Base-by-base conservation (phyloP, 805 yeast species). In the Grigorovia yakushimaensis region DNA sequence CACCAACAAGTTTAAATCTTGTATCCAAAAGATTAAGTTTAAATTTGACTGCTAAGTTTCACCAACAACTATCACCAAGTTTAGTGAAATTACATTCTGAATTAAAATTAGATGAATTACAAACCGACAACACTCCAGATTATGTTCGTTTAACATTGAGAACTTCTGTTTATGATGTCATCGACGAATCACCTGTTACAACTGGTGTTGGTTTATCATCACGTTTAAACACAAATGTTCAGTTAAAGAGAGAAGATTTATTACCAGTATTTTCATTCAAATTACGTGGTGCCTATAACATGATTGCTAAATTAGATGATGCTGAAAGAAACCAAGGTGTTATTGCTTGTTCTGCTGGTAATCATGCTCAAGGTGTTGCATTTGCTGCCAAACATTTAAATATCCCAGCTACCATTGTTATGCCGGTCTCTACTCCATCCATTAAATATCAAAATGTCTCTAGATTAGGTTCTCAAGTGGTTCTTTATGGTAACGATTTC, bases 281-380 rank as follows among this genome's bases (percentile, higher is more conserved):
- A 68, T 73, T 93, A 50, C 82, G 99, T 64, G 99, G 99, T 49
- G 99, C 98, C 17, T 88, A 89, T 68, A 93, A 93, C 65, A 88
- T 88, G 95, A 84, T 93, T 57, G 94, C 98, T 35, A 86, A 91
- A 58, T 68, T 93, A 44, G 79, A 81, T 46, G 68, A 77, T n/a
- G 46, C 62, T 7, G 60, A 67, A 36, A 81, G 56, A 75, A 82
- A 53, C 57, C 87, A 64, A 73, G 99, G 99, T 57, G 97, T 93
- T 47, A 84, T 94, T 62, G 97, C 98, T 0, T 93, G 98, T 60
- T 88, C 97, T 27, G 99, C 99, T 4, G 99, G 99, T 35, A 93
- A 93, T 66, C 99, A 93, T 59, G 99, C 99, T 1, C 99, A 93
- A 64, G 99, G 99, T 55, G 98, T 93, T 13, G 98, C 98, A 0